Evolutionary conservation across 352 stramenopile species (phyloP).

Genomic region (Phytophthora agathidicida): DNA sequence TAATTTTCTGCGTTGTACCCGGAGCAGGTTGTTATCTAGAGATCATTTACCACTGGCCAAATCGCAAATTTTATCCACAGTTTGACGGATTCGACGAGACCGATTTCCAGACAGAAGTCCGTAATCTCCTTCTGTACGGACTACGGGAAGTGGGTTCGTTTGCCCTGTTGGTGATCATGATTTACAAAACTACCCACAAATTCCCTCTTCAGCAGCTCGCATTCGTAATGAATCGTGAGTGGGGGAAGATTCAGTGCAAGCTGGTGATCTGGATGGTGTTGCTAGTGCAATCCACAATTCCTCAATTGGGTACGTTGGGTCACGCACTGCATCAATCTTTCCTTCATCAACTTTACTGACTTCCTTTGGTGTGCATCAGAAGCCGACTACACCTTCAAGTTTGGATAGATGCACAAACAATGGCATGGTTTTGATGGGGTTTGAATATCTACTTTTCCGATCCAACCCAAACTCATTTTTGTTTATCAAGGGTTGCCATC

Average conservation of each 20-base stretch:
- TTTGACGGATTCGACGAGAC: constrained; percentile 13
- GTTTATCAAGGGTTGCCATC: no score
- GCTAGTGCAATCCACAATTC: constrained; percentile 19
- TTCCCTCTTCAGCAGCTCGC: constrained; percentile 29
- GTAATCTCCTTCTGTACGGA: constrained; percentile 16
- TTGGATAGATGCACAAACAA: constrained; percentile 1
- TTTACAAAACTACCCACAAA: constrained; percentile 27
- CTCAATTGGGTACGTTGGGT: constrained; percentile 27
- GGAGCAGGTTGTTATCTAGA: constrained; percentile 25
- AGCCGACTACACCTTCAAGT: constrained; percentile 14
- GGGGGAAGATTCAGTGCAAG: constrained; percentile 20
- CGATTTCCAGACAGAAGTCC: constrained; percentile 9
- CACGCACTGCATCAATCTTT: no score
- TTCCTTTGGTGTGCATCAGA: no score
- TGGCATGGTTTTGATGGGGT: no score
- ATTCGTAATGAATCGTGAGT: constrained; percentile 18
- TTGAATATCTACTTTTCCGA: no score
- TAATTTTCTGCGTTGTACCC: background rate
- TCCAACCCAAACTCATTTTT: no score
- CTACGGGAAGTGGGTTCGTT: constrained; percentile 23
- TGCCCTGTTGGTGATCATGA: constrained; percentile 1
- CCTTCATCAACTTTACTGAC: background rate
- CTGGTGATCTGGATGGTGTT: constrained; percentile 30
- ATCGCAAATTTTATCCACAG: constrained; percentile 31
- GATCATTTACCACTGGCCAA: constrained; percentile 32